Evolutionary conservation across 2,329 filamentous ascomycete species (phyloP), one percentile per base, ranked within the genome.

Genomic region (Diaporthe caulivora): DNA sequence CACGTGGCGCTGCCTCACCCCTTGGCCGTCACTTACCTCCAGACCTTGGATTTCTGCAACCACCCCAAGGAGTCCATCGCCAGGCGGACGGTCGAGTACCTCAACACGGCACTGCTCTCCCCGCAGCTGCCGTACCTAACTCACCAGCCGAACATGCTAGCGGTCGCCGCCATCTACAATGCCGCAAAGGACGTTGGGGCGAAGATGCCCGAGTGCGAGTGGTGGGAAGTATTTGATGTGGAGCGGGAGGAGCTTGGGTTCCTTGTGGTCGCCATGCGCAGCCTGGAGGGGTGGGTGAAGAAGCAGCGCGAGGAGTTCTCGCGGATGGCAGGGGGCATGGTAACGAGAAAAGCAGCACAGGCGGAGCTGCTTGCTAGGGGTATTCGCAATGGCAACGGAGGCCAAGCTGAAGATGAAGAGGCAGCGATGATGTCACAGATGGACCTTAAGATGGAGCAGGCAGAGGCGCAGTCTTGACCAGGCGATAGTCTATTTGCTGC

Each of bases 161-260:
- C 97, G 6, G 94, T 95, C 2, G 94, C 95, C 1, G 94, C 95
- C 1, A 93, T 98, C 42, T 99, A 98, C 81, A 90, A 95, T n/a
- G 94, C 96, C 0, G 93, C 95, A 0, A 89, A 92, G 57, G 95
- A 98, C 77, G 82, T 90, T 1, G 92, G 89, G 0, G 90, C 93
- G 17, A 95, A 94, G 81, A 88, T 98, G 83, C 95, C 96, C 0
- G 93, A 93, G 76, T 90, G 90, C 62, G 92, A 94, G 76, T 99
- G 97, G 97, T 99, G 97, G 97, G 95, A 98, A 82, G 94, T 98
- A 0, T 98, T 98, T 81, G 97, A 99, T 82, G 94, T 97, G 10
- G 95, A 98, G 79, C 88, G 97, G 67, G 97, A 99, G 85, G 95
- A 98, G 81, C 87, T 99, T 47, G 97, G 97, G 0, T 98, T 98